A percentile compares a stretch with the other conserved stretches of the same genome.
Evolutionary conservation across 176 grass and related monocot genomes (phyloP).

Genomic region (Echinochloa phyllopogon): DNA sequence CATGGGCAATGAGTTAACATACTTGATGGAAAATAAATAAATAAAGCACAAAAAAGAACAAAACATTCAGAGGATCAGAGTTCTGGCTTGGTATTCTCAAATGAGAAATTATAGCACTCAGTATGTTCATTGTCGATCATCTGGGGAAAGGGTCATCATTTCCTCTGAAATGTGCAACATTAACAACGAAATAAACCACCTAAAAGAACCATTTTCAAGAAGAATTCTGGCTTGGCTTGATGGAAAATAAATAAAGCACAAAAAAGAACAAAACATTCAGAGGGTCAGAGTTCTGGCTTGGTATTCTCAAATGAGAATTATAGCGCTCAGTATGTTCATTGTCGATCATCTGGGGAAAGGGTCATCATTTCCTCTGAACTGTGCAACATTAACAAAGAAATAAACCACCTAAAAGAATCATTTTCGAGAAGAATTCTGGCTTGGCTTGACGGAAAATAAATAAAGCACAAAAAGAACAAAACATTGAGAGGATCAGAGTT

Average conservation of each 20-base stretch:
- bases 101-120: constrained; percentile 55
- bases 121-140: constrained; percentile 62
- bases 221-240: too few species aligned
- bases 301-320: constrained; percentile 47
- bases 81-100: constrained; percentile 53
- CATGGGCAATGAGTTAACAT: neutral
- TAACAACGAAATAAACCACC: neutral
- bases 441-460: neutral
- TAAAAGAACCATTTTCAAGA: too few species aligned
- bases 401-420: neutral
- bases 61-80: constrained; percentile 42
- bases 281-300: constrained; percentile 62
- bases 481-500: constrained; percentile 44
- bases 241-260: too few species aligned
- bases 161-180: neutral
- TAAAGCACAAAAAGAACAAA: neutral
- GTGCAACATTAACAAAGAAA: neutral
- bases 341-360: constrained; percentile 64
- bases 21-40: too few species aligned
- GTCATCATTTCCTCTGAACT: constrained; percentile 46
- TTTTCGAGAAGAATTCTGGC: too few species aligned
- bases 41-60: neutral
- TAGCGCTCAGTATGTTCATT: constrained; percentile 58
- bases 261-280: neutral
- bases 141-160: constrained; percentile 62